Base-by-base conservation (phyloP, 2,329 filamentous ascomycete species). In the Aureobasidium mangrovei region DNA sequence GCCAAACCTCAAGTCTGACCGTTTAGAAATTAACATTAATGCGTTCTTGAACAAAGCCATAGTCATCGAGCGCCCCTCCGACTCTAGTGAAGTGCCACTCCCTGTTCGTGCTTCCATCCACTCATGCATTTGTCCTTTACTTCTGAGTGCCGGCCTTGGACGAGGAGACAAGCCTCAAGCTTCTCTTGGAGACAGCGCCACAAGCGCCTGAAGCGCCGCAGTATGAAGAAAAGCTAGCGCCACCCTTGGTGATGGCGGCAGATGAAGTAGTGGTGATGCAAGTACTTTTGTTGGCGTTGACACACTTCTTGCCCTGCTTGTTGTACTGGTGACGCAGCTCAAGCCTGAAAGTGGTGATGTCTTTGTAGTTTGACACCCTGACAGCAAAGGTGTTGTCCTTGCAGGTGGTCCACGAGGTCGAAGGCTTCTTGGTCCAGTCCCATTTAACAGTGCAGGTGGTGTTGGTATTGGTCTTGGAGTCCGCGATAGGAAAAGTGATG, bases 71-170 rank as follows among this genome's bases (percentile, higher is more conserved):
- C 32, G 10, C 32, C 7, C 32, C 7, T 7, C n/a, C 3, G 5
- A 8, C 38, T 12, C 38, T 12, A 40, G n/a, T 6, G 9, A 40
- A 40, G 32, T 12, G 5, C 7, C 7, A 46, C 4, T 32, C 33
- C 38, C 24, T 18, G 18, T 18, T 18, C 18, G 1, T 18, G 18
- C 18, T 18, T 18, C 18, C 18, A 18, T 18, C 18, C 18, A 18
- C 18, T 18, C 18, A 18, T 18, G 18, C 1, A 18, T 18, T 18
- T 18, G 18, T 18, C 6, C 12, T 18, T 26, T 44, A 43, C 40
- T 53, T 36, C 40, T 53, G 49, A 10, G 49, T 43, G 9, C 49
- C 49, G 29, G 49, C 44, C 49, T 53, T 53, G 2, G 49, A 53
- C 10, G 49, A 53, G 29, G 49, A 43, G 31, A 53, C 40, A 31